Evolutionary conservation across 331 rosid species (phyloP).

Genomic region (Cydonia oblonga): DNA sequence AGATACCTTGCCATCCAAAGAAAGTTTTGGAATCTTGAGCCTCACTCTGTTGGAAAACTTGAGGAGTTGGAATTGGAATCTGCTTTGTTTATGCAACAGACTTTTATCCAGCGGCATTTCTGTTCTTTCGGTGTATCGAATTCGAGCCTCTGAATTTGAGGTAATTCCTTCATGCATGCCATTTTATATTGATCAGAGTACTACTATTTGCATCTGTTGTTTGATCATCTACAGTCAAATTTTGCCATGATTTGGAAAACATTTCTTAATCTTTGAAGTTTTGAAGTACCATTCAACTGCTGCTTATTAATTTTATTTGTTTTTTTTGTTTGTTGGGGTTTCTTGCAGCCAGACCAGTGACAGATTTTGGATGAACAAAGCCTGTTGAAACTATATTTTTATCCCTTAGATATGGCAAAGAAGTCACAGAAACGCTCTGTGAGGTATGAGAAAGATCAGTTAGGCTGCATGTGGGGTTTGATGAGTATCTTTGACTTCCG

Average conservation of each 20-base stretch:
- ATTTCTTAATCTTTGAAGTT: not conserved
- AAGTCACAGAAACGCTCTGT: conserved; percentile 56
- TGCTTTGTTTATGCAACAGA: conserved; percentile 8
- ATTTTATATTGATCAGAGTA: not conserved
- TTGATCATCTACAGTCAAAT: not conserved
- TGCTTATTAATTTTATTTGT: conserved; percentile 1
- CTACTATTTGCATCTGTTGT: not conserved
- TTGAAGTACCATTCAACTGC: not conserved
- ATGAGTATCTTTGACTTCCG: conserved; percentile 90
- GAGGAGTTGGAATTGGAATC: conserved; percentile 31
- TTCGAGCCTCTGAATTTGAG: conserved; percentile 22
- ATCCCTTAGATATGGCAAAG: conserved; percentile 49
- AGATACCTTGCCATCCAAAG: no score
- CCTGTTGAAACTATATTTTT: not conserved
- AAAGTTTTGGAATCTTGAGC: conserved; percentile 29
- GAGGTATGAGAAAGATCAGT: conserved; percentile 66
- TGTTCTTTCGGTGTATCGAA: conserved; percentile 11
- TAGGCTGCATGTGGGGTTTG: conserved; percentile 94
- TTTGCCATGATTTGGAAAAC: not conserved
- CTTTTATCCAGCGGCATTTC: conserved; percentile 28
- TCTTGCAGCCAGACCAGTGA: conserved; percentile 13
- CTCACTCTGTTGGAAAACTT: conserved; percentile 27
- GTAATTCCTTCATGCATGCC: conserved; percentile 23
- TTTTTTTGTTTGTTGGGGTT: conserved; percentile 18
- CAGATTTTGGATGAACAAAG: conserved; percentile 12